Evolutionary conservation across 2,329 filamentous ascomycete species (phyloP).

Genomic region (Aspergillaceae sp.): DNA sequence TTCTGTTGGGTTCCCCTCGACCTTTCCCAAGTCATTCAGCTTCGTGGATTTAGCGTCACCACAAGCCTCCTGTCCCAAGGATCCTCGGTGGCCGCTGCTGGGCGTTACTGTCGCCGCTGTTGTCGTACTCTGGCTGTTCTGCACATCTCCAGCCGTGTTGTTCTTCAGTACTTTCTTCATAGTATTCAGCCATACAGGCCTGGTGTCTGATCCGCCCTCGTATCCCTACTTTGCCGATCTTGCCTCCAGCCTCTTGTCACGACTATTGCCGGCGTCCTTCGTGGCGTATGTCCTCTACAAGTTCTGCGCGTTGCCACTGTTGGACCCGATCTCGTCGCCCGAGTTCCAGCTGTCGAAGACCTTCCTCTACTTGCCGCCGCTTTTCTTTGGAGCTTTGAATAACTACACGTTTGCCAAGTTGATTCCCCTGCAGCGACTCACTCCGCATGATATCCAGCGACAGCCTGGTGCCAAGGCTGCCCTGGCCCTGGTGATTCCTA

Average conservation of each 20-base stretch:
- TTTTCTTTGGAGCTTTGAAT: slow-evolving; percentile 83
- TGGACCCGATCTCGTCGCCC: slow-evolving; percentile 56
- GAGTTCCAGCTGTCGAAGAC: slow-evolving; percentile 73
- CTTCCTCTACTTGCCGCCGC: slow-evolving; percentile 77
- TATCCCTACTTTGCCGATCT: slow-evolving; percentile 59
- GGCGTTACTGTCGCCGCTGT: slow-evolving; percentile 75
- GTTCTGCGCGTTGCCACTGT: slow-evolving; percentile 66
- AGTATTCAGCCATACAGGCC: slow-evolving; percentile 80
- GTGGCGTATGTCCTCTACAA: slow-evolving; percentile 80
- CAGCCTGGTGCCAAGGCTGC: slow-evolving; percentile 85
- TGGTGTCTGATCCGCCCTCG: slow-evolving; percentile 78
- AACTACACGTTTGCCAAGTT: slow-evolving; percentile 85
- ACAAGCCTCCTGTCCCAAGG: slow-evolving; percentile 57
- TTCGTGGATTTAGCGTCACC: slow-evolving; percentile 55
- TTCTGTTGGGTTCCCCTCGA: slow-evolving; percentile 72
- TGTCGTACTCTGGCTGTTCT: slow-evolving; percentile 69
- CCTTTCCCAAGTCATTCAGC: slow-evolving; percentile 78
- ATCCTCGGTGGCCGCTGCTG: slow-evolving; percentile 76
- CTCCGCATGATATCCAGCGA: slow-evolving; percentile 74
- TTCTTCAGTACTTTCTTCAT: slow-evolving; percentile 76
- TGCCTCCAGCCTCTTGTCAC: slow-evolving; percentile 68
- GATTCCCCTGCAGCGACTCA: slow-evolving; percentile 90
- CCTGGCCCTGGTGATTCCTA: slow-evolving; percentile 65
- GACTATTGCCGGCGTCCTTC: slow-evolving; percentile 80
- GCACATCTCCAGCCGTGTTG: slow-evolving; percentile 67